These are phyloP conservation scores for Cordyceps fumosorosea DNA, from an alignment of 2,329 filamentous ascomycete genomes.

Conservation along the genomic window DNA sequence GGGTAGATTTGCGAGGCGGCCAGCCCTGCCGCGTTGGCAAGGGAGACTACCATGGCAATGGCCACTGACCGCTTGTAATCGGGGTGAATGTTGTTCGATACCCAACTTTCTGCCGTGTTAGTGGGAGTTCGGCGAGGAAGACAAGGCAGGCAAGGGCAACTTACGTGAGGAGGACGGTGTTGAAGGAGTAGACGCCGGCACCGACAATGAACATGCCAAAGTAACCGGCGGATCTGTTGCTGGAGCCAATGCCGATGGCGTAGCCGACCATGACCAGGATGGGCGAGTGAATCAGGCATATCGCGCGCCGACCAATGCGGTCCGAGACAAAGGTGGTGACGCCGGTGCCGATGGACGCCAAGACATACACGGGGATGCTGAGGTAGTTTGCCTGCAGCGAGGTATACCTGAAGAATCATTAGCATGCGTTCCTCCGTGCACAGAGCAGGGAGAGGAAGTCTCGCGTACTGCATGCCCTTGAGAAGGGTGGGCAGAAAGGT, in stretches of 20 bases:
- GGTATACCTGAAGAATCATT: slow-evolving; percentile 12
- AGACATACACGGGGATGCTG: slow-evolving; percentile 29
- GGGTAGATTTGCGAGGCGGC: slow-evolving; percentile 29
- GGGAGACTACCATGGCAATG: slow-evolving; percentile 23
- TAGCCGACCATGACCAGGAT: slow-evolving; percentile 27
- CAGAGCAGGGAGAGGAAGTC: accelerated
- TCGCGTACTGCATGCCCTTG: slow-evolving; percentile 25
- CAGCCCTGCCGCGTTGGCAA: slow-evolving; percentile 25
- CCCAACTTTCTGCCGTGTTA: slow-evolving; percentile 21
- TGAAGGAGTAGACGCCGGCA: slow-evolving; percentile 15
- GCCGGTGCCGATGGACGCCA: slow-evolving; percentile 22
- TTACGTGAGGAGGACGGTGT: slow-evolving; percentile 16
- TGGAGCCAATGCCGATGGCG: slow-evolving; percentile 25
- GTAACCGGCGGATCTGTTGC: slow-evolving; percentile 25
- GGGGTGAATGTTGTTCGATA: slow-evolving; percentile 27
- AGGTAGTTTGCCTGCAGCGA: slow-evolving; percentile 26
- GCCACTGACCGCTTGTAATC: slow-evolving; percentile 28
- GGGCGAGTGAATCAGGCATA: slow-evolving; percentile 23
- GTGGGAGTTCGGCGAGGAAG: slow-evolving; percentile 8
- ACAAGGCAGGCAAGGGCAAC: no score
- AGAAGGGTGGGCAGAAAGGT: slow-evolving; percentile 32
- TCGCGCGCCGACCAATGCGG: slow-evolving; percentile 23
- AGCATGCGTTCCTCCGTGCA: neutral
- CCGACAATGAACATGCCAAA: slow-evolving; percentile 26
- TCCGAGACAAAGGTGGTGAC: slow-evolving; percentile 25